These are phyloP conservation scores for Aurantiochytrium sp. DNA, from an alignment of 108 stramenopile genomes.

Conservation along the genomic window DNA sequence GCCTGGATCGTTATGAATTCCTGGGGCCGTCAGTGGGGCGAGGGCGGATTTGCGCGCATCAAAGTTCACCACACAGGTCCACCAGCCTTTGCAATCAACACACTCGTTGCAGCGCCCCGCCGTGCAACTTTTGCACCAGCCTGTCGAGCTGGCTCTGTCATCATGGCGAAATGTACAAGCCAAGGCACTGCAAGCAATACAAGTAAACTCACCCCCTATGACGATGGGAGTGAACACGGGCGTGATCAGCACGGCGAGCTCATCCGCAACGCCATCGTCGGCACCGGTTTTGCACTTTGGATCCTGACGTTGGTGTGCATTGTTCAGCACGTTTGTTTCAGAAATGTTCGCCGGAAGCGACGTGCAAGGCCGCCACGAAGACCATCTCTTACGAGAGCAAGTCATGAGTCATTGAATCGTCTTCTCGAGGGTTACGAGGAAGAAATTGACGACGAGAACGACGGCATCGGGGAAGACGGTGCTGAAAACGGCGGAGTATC, in stretches of 20 bases:
- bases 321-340: neutral
- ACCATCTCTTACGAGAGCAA: neutral
- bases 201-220: neutral
- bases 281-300: neutral
- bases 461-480: neutral
- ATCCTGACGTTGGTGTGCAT: neutral
- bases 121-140: neutral
- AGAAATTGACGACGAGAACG: neutral
- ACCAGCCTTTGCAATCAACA: neutral
- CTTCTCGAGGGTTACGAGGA: neutral
- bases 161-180: neutral
- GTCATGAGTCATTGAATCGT: neutral
- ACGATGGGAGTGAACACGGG: neutral
- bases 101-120: neutral
- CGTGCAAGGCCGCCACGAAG: neutral
- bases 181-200: neutral
- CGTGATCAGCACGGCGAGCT: neutral
- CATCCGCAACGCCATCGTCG: neutral
- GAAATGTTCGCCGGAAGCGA: neutral
- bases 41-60: neutral
- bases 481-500: neutral
- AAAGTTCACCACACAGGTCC: neutral
- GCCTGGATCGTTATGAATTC: constrained; percentile 2
- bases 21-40: neutral
- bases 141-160: neutral